Evolutionary conservation across 768 basidiomycete genomes (phyloP).

Genomic region (Pisolithus orientalis): DNA sequence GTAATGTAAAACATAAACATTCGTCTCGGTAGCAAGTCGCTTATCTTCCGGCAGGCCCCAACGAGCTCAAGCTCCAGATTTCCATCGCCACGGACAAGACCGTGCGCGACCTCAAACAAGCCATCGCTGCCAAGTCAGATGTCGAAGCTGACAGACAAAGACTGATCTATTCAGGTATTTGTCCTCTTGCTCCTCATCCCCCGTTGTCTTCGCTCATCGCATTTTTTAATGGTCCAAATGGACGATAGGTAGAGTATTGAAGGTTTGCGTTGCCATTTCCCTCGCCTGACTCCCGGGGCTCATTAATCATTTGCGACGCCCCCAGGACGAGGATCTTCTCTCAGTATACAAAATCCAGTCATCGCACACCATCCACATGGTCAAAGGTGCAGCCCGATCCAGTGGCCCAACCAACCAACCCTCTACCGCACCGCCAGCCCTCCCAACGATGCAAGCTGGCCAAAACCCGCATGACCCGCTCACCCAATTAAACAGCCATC

Average conservation of each 20-base stretch:
- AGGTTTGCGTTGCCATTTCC: slow-evolving; percentile 34
- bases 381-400: slow-evolving; percentile 68
- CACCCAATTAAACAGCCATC: slow-evolving; percentile 72
- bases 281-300: background rate
- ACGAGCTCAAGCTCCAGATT: slow-evolving; percentile 89
- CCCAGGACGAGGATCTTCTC: slow-evolving; percentile 75
- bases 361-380: slow-evolving; percentile 88
- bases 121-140: slow-evolving; percentile 79
- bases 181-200: slow-evolving; percentile 4
- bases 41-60: slow-evolving; percentile 52
- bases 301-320: background rate
- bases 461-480: slow-evolving; percentile 86
- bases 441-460: slow-evolving; percentile 87
- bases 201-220: background rate
- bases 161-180: slow-evolving; percentile 84
- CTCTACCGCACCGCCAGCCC: slow-evolving; percentile 32
- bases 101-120: slow-evolving; percentile 85
- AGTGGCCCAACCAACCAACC: slow-evolving; percentile 28
- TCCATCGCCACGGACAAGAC: slow-evolving; percentile 77
- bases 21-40: background rate
- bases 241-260: slow-evolving; percentile 59
- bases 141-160: slow-evolving; percentile 84
- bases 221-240: background rate
- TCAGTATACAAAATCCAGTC: slow-evolving; percentile 88
- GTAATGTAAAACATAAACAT: slow-evolving; percentile 25